Base-by-base conservation (phyloP, 169 alveolate species). In the Eimeria falciformis region DNA sequence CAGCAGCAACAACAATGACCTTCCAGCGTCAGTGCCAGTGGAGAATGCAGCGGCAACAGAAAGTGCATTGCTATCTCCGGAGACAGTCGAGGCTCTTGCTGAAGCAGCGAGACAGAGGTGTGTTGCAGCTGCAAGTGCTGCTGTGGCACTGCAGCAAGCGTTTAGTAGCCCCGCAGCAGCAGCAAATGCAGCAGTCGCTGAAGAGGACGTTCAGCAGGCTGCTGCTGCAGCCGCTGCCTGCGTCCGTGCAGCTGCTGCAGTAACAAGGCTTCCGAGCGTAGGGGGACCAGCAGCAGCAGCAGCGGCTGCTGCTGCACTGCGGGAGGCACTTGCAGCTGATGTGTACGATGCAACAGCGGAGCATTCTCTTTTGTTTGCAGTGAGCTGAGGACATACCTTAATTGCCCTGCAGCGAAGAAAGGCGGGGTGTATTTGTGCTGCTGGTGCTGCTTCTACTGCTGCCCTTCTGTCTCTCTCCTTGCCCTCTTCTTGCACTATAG, bases 221-320 rank as follows among this genome's bases (percentile, higher is more conserved):
- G 83, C 83, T 17, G 83, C 83, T 17, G 56, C 83, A 12, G 83
- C 83, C 5, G 83, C 83, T 14, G n/a, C 83, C n/a, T 71, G 62
- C 40, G 12, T 71, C 83, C 83, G 83, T 27, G 27, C 40, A 23
- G 83, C 83, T 43, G 83, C 83, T 43, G 83, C 83, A 0, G 53
- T 23, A 3, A 12, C 6, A 6, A 12, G 29, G 33, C 33, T 12
- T 12, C 25, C 12, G 43, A 46, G 87, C 81, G 23, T 18, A 12
- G n/a, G 50, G 18, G n/a, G 81, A 18, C 1, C 81, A 69, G 87
- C 87, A 78, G 87, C 69, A 46, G 87, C 87, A 46, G 55, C 73
- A 0, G 73, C 73, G 12, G 73, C 73, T 9, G 2, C 25, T 62
- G 73, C 29, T 18, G 73, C 73, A 9, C n/a, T 71, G 83, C 53